Percentiles rank a stretch among this genome's conserved stretches.
These are phyloP conservation scores for Solanum ossicruentum DNA, from an alignment of 257 asterid species.

Conservation along the genomic window DNA sequence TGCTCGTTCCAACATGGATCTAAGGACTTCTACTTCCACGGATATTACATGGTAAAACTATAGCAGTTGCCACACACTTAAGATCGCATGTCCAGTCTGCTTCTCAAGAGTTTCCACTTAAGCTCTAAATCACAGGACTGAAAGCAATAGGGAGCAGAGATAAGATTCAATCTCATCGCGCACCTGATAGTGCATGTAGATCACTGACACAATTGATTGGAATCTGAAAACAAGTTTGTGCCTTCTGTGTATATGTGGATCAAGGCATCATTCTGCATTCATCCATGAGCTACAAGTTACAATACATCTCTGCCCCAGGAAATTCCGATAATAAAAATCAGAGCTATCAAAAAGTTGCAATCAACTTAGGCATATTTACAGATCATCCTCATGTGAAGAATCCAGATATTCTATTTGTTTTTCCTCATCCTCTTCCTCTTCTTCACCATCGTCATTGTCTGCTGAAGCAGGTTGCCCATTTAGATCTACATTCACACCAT, in stretches of 20 bases:
- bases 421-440: conserved; percentile 15
- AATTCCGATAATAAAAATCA: background rate
- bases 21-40: background rate
- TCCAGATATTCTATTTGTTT: background rate
- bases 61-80: background rate
- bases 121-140: background rate
- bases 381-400: conserved; percentile 1
- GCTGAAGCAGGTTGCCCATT: conserved; percentile 66
- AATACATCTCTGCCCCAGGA: background rate
- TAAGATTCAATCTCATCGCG: background rate
- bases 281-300: background rate
- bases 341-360: background rate
- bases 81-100: background rate
- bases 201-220: background rate
- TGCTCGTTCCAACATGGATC: background rate
- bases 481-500: conserved; percentile 65
- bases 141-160: background rate
- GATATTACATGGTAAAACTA: background rate
- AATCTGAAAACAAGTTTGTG: background rate
- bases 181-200: background rate
- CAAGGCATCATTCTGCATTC: background rate
- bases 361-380: background rate
- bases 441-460: conserved; percentile 42
- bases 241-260: background rate
- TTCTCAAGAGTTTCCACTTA: background rate